Conservation (phyloP, 805 yeast genomes). For the Priceomyces melissophilus region DNA sequence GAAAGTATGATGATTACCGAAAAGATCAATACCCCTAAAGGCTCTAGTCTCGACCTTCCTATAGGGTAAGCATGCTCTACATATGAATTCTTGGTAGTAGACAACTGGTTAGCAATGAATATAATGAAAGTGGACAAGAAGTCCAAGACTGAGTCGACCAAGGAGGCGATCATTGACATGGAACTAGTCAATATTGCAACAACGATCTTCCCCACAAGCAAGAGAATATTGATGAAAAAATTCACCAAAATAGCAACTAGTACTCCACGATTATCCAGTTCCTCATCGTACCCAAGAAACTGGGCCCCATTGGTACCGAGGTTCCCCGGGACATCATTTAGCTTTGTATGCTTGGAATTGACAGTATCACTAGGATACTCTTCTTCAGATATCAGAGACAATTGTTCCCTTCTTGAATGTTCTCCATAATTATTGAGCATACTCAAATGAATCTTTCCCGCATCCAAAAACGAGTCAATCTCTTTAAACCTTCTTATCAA, state of each 20-base stretch:
- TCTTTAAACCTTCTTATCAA: conserved; percentile 53
- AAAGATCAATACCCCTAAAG: conserved; percentile 72
- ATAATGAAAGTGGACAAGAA: conserved; percentile 73
- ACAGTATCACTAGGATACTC: conserved; percentile 2
- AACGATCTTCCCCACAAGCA: conserved; percentile 56
- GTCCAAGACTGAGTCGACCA: conserved; percentile 73
- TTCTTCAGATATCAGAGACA: neutral
- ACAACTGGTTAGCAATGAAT: conserved; percentile 53
- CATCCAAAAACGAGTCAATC: conserved; percentile 64
- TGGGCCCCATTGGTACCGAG: conserved; percentile 57
- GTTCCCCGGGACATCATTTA: conserved; percentile 56
- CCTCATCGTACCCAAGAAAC: conserved; percentile 47
- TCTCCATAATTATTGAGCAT: conserved; percentile 57
- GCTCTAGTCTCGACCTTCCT: conserved; percentile 71
- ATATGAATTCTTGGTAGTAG: conserved; percentile 45
- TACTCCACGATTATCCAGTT: conserved; percentile 42
- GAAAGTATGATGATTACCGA: conserved; percentile 69
- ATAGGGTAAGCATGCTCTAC: conserved; percentile 55
- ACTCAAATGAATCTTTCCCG: conserved; percentile 58
- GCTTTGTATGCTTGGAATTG: conserved; percentile 23
- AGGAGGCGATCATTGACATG: conserved; percentile 72
- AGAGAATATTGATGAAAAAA: conserved; percentile 54
- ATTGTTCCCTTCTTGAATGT: conserved; percentile 1
- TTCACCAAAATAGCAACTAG: conserved; percentile 61
- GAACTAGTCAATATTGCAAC: conserved; percentile 67